phyloP scores from a whole-genome alignment of 306 rosid species.

The Rubus idaeus region DNA sequence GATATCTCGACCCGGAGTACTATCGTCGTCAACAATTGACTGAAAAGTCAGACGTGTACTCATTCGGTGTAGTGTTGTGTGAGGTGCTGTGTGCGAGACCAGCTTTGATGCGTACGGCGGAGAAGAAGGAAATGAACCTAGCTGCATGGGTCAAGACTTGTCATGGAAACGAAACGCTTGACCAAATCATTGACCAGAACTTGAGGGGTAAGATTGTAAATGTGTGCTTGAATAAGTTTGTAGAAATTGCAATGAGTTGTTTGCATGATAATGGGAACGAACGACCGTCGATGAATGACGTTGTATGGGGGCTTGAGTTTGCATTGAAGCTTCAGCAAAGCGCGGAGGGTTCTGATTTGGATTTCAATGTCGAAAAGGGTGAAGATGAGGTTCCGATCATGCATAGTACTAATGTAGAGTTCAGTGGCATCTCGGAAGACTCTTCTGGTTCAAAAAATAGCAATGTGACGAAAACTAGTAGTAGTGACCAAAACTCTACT shows the following conservation, averaged over 20 bases:
- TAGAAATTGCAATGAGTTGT: slow-evolving; percentile 20
- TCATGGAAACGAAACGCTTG: slow-evolving; percentile 21
- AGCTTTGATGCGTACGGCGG: slow-evolving; percentile 15
- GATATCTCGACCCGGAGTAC: slow-evolving; percentile 38
- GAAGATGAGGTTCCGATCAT: background rate
- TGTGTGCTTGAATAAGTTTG: slow-evolving; percentile 18
- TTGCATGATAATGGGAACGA: slow-evolving; percentile 24
- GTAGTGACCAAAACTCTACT: background rate
- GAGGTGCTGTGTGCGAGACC: slow-evolving; percentile 50
- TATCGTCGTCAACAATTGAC: slow-evolving; percentile 33
- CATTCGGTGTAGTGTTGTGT: slow-evolving; percentile 51
- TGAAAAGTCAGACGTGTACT: slow-evolving; percentile 56
- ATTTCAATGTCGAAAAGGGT: background rate
- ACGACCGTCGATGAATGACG: slow-evolving; percentile 36
- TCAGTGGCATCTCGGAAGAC: slow-evolving; percentile 2
- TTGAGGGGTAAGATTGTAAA: slow-evolving; percentile 29
- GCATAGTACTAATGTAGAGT: background rate
- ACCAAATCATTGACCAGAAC: slow-evolving; percentile 38
- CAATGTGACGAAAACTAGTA: background rate
- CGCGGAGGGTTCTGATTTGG: background rate
- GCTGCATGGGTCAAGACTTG: slow-evolving; percentile 7
- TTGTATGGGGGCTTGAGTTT: slow-evolving; percentile 23
- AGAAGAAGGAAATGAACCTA: background rate
- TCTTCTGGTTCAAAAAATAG: background rate
- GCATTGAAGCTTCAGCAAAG: slow-evolving; percentile 28